Conservation (phyloP, 192 early-diverging fungal genomes). For the Coemansia sp. region DNA sequence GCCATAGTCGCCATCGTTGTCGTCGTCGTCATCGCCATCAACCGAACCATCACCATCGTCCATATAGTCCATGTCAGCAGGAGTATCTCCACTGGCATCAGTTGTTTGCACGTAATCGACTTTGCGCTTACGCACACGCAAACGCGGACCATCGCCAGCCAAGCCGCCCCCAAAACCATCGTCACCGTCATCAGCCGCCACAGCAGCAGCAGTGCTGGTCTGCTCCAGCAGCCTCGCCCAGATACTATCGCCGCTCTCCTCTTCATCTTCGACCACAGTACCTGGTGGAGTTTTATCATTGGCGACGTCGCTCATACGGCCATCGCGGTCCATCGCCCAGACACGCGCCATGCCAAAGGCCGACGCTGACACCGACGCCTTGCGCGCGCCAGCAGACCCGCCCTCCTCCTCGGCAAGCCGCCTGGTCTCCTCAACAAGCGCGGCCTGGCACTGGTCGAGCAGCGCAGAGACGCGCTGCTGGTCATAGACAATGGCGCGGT, state of each 20-base stretch:
- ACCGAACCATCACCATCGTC: constrained; percentile 12
- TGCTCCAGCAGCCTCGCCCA: constrained; percentile 21
- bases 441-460: constrained; percentile 33
- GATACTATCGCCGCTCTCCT: constrained; percentile 9
- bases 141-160: constrained; percentile 8
- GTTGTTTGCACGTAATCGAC: constrained; percentile 22
- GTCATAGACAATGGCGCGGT: constrained; percentile 31
- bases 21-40: constrained; percentile 8
- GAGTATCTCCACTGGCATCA: not conserved
- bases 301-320: not conserved
- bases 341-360: constrained; percentile 30
- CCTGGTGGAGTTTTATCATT: not conserved
- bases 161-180: not conserved
- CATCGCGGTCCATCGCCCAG: constrained; percentile 18
- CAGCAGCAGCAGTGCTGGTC: not conserved
- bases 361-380: constrained; percentile 2
- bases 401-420: not conserved
- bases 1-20: not conserved
- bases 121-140: constrained; percentile 40
- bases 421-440: constrained; percentile 7
- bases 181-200: not conserved
- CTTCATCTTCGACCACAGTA: too few species aligned
- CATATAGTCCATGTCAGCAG: not conserved
- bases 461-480: not conserved
- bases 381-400: not conserved